Percentiles rank a stretch among this genome's conserved stretches.
Conservation (phyloP, 208 protist genomes). For the Naegleria gruberi region DNA sequence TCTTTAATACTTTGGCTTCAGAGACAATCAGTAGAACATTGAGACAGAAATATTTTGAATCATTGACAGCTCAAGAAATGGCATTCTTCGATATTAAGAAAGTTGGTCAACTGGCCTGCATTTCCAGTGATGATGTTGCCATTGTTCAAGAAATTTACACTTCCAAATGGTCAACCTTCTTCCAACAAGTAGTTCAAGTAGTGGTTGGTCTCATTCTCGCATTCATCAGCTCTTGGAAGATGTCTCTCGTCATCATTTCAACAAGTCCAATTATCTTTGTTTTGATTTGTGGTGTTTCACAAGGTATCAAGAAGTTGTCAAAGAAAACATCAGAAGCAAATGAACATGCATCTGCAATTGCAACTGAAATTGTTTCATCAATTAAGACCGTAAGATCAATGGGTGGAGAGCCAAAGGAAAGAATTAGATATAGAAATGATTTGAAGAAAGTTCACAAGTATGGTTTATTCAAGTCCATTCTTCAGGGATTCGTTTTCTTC, state of each 20-base stretch:
- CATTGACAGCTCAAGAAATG: neutral
- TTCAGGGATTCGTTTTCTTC: neutral
- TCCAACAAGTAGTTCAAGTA: neutral
- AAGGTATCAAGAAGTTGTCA: neutral
- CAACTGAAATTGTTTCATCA: neutral
- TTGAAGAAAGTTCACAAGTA: neutral
- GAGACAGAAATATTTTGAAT: neutral
- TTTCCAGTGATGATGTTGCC: neutral
- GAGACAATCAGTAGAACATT: neutral
- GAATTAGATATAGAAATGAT: neutral
- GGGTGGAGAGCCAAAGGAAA: slow-evolving; percentile 8
- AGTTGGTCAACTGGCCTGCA: neutral
- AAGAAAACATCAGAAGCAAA: too few relatives aligned
- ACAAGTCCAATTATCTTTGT: neutral
- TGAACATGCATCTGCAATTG: neutral
- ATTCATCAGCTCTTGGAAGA: neutral
- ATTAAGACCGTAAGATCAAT: neutral
- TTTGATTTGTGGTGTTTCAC: neutral
- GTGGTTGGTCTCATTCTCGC: neutral
- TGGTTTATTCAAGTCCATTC: neutral
- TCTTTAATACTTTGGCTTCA: neutral
- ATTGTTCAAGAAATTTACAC: neutral
- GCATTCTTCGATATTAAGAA: slow-evolving; percentile 7
- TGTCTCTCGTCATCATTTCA: neutral
- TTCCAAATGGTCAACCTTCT: neutral